Percentiles rank a stretch among this genome's conserved stretches.
phyloP scores from a whole-genome alignment of 768 basidiomycete genomes.

The Boletus bicolor region DNA sequence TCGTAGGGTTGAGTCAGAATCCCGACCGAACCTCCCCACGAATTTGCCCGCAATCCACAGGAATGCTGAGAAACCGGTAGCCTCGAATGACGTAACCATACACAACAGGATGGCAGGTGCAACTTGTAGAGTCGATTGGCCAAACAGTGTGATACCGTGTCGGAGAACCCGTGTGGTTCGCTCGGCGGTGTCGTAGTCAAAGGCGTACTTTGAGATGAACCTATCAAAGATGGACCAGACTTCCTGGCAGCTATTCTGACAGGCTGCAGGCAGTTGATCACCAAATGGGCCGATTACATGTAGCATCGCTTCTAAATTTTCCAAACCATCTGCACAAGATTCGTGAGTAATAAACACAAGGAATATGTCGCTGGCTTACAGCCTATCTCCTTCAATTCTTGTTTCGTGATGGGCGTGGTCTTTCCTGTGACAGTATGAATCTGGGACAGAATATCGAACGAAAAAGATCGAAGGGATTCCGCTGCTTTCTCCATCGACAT shows the following conservation, averaged over 20 bases:
- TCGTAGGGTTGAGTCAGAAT: slow-evolving; percentile 54
- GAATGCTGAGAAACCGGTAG: slow-evolving; percentile 79
- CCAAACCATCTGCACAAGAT: slow-evolving; percentile 63
- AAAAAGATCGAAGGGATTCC: slow-evolving; percentile 81
- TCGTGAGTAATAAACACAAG: slow-evolving; percentile 6
- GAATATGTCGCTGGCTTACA: slow-evolving; percentile 45
- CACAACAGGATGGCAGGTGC: slow-evolving; percentile 68
- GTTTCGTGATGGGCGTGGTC: slow-evolving; percentile 55
- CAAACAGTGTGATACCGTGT: slow-evolving; percentile 81
- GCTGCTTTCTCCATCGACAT: slow-evolving; percentile 92
- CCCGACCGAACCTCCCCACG: slow-evolving; percentile 71
- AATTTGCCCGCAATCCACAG: slow-evolving; percentile 93
- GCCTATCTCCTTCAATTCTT: slow-evolving; percentile 64
- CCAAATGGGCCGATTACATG: slow-evolving; percentile 78
- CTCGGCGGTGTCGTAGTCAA: slow-evolving; percentile 74
- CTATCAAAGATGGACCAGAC: slow-evolving; percentile 81
- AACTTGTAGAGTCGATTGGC: slow-evolving; percentile 58
- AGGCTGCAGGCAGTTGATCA: slow-evolving; percentile 75
- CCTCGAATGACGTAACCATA: slow-evolving; percentile 77
- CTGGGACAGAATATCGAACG: slow-evolving; percentile 75
- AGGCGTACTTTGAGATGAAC: slow-evolving; percentile 76
- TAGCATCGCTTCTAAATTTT: slow-evolving; percentile 92
- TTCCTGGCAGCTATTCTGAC: slow-evolving; percentile 73
- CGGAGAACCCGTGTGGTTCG: slow-evolving; percentile 81
- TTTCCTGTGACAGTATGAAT: slow-evolving; percentile 65